These are phyloP conservation scores for Populus trichocarpa DNA, from an alignment of 441 rosid species.

Conservation along the genomic window DNA sequence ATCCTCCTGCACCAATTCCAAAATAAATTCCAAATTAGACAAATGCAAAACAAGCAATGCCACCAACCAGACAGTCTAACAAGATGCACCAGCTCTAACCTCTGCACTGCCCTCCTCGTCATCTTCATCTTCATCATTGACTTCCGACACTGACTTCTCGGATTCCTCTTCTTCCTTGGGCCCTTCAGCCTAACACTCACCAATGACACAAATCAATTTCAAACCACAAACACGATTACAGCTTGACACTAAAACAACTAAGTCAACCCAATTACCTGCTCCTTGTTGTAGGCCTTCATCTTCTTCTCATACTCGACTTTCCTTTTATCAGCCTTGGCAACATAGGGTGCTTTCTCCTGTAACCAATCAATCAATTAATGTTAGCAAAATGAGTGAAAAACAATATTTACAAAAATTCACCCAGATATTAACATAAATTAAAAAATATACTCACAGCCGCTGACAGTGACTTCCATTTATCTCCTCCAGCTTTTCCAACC, in stretches of 20 bases:
- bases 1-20: slow-evolving; percentile 48
- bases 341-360: slow-evolving; percentile 86
- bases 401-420: neutral
- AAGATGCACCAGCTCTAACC: slow-evolving; percentile 25
- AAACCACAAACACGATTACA: neutral
- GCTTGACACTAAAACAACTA: neutral
- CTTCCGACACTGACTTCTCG: slow-evolving; percentile 78
- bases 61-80: no score
- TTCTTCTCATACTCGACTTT: slow-evolving; percentile 90
- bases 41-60: no score
- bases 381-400: neutral
- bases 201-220: neutral
- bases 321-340: slow-evolving; percentile 79
- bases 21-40: neutral
- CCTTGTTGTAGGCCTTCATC: slow-evolving; percentile 86
- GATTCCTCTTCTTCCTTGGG: slow-evolving; percentile 84
- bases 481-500: slow-evolving; percentile 99
- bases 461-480: slow-evolving; percentile 87
- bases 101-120: slow-evolving; percentile 66
- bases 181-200: slow-evolving; percentile 63
- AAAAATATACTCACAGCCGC: slow-evolving; percentile 47
- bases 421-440: neutral
- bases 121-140: slow-evolving; percentile 60
- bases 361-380: neutral
- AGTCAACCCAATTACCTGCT: slow-evolving; percentile 40